Conservation (phyloP, 1,139 yeast species). For the Nematodospora anomalae region DNA sequence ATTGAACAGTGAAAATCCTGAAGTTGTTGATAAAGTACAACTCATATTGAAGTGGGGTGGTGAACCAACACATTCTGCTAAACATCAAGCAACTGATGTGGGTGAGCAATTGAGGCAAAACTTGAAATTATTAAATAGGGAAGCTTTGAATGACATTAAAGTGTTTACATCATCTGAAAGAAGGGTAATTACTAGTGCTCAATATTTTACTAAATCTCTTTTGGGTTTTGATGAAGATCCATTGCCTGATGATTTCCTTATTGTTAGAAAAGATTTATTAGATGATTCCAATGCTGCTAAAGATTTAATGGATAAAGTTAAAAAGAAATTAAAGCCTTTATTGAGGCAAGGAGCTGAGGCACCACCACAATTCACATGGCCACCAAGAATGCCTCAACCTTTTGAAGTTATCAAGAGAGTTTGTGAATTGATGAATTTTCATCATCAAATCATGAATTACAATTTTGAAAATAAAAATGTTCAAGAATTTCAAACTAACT, state of each 20-base stretch:
- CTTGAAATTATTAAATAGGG: slow-evolving; percentile 78
- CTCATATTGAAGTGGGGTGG: slow-evolving; percentile 99
- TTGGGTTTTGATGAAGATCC: slow-evolving; percentile 63
- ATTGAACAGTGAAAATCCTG: slow-evolving; percentile 58
- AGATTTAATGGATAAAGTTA: slow-evolving; percentile 95
- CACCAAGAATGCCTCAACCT: slow-evolving; percentile 97
- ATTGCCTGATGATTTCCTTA: slow-evolving; percentile 75
- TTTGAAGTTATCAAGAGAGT: slow-evolving; percentile 90
- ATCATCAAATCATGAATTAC: slow-evolving; percentile 77
- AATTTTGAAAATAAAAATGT: slow-evolving; percentile 74
- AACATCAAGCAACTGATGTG: slow-evolving; percentile 89
- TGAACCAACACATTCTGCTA: slow-evolving; percentile 97
- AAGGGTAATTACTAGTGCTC: slow-evolving; percentile 91
- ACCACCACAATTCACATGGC: slow-evolving; percentile 99
- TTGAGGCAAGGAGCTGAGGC: slow-evolving; percentile 95
- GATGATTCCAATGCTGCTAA: slow-evolving; percentile 99
- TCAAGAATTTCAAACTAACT: slow-evolving; percentile 64
- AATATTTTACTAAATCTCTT: slow-evolving; percentile 79
- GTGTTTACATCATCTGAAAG: slow-evolving; percentile 93
- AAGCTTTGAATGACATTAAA: slow-evolving; percentile 79
- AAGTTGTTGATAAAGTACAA: slow-evolving; percentile 86
- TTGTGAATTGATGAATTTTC: slow-evolving; percentile 93
- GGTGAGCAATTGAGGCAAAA: slow-evolving; percentile 97
- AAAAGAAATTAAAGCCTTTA: slow-evolving; percentile 91
- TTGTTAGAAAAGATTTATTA: slow-evolving; percentile 82